Evolutionary conservation across 2,329 filamentous ascomycete species (phyloP), one percentile per base, ranked within the genome.

Genomic region (Botrytis paeoniae): DNA sequence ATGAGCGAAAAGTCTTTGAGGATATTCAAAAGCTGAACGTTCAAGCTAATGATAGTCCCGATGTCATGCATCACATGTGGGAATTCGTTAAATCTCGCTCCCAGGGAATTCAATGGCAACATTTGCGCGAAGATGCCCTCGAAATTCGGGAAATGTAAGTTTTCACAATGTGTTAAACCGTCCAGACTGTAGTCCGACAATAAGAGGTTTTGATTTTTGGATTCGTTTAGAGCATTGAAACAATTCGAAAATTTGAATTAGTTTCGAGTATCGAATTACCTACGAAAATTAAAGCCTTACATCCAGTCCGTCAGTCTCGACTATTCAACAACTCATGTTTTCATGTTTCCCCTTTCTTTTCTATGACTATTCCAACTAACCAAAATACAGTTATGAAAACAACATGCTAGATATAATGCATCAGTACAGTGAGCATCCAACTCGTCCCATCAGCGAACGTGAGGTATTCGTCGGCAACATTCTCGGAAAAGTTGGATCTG

Each of bases 1-100:
- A 97, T 76, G 93, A 96, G 80, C 85, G 85, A 63, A 85, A 86
- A 70, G 92, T 95, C 61, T 91, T 82, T 39, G 66, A 73, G 6
- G 75, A 81, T 18, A 76, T 82, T 29, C 78, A 78, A 39, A 39
- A 39, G n/a, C 20, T 69, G 9, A 51, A 59, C 8, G 16, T 32
- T 3, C 43, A 68, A 4, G 20, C 35, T 43, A n/a, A 61, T 18
- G 60, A 57, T 43, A 69, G 59, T 6, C 74, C 77, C 3, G 75
- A 75, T 41, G 60, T 81, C 12, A 77, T 82, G 22, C 69, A 77
- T 2, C 73, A 75, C 10, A 79, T 87, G 4, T 83, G 83, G 78
- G 69, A 76, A 6, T 85, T 85, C 74, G 77, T 86, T 3, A 74
- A 82, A 20, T 77, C 77, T 8, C 78, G 81, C 71, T 81, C 79